Percentiles rank a stretch among this genome's conserved stretches.
Conservation (phyloP, 805 yeast species). For the Kockiozyma suomiensis region DNA sequence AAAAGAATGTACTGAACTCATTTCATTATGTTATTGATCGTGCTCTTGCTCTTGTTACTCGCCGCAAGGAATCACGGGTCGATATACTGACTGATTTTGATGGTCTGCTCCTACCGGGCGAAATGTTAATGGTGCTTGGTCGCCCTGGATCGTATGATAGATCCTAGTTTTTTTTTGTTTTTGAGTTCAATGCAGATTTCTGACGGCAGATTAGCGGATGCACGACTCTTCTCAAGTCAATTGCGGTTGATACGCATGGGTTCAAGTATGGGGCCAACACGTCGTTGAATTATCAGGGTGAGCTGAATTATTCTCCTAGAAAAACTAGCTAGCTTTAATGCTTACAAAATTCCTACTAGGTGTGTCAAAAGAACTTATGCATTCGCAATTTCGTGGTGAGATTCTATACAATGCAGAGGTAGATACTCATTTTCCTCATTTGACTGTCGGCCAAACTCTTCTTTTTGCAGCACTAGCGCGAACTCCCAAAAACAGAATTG, state of each 20-base stretch:
- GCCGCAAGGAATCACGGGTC: constrained; percentile 36
- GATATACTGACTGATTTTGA: constrained; percentile 53
- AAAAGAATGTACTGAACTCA: constrained; percentile 58
- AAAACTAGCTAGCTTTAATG: no score
- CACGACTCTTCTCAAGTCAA: constrained; percentile 59
- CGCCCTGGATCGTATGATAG: constrained; percentile 64
- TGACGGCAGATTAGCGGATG: no score
- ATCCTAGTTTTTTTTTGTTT: constrained; percentile 34
- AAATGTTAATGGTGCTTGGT: constrained; percentile 71
- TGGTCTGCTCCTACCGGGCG: constrained; percentile 63
- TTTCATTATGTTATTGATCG: constrained; percentile 40
- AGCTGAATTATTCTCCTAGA: constrained; percentile 16
- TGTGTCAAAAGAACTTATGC: constrained; percentile 51
- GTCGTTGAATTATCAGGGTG: constrained; percentile 46
- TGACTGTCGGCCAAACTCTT: constrained; percentile 62
- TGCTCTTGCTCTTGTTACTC: constrained; percentile 39
- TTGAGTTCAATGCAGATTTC: no score
- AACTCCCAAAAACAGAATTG: constrained; percentile 60
- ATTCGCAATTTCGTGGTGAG: constrained; percentile 58
- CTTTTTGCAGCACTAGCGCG: constrained; percentile 56
- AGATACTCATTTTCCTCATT: constrained; percentile 63
- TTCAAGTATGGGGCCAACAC: constrained; percentile 52
- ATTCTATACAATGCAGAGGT: constrained; percentile 65
- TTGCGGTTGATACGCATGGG: constrained; percentile 60
- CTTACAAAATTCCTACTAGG: constrained; percentile 8